Evolutionary conservation across 2,329 filamentous ascomycete genomes (phyloP), one percentile per base, ranked within the genome.

Genomic region (Fusarium xylarioides): DNA sequence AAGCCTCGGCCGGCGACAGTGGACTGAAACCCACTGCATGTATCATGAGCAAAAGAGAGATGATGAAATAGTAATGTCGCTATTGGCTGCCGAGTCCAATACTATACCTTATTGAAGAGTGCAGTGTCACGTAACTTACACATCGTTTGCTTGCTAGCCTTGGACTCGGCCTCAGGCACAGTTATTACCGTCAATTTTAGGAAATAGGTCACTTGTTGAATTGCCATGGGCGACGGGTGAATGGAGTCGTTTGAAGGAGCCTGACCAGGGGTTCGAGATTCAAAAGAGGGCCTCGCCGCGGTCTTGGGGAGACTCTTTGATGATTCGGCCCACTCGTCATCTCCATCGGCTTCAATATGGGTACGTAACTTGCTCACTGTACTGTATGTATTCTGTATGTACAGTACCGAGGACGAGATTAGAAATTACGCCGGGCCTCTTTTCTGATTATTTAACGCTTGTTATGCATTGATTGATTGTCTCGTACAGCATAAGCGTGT

Each of bases 291-390:
- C 54, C 65, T 66, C 55, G 60, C 43, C 50, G 63, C 58, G 56
- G 49, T 52, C 28, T 40, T 66, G 53, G 73, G 68, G 57, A 70
- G 37, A 59, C 44, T 57, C 50, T 42, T 65, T 76, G 61, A 75
- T 77, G 67, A 76, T 76, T 61, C 19, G 75, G 66, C 73, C 75
- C 75, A 77, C 75, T 70, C 62, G 58, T 73, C 71, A 73, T 77
- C 74, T 76, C 71, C 71, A 74, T 68, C 38, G 28, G 57, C 63
- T 67, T 47, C 57, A 47, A 74, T 66, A 71, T 66, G 67, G 64
- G 53, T 66, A 67, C 63, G 19, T 30, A 32, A 47, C 60, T 26
- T 26, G 49, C 15, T 53, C 18, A 21, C 19, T 21, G 34, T 18
- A 35, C 35, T 21, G 34, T 18, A 37, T 19, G 11, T n/a, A 14